Evolutionary conservation across 176 grass and related monocot species (phyloP).

Genomic region (Luzula sylvatica): DNA sequence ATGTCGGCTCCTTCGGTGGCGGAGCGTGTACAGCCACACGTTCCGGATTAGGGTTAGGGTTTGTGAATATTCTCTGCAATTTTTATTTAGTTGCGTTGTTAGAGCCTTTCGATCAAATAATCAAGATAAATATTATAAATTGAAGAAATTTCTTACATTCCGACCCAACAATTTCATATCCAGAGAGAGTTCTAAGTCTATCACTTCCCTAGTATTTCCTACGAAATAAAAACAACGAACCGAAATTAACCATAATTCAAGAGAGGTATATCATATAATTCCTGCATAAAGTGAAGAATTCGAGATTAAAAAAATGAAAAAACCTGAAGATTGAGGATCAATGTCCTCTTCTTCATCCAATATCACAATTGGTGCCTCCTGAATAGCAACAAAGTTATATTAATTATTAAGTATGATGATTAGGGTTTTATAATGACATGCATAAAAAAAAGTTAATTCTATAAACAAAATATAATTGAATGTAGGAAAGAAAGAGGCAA

Average conservation of each 20-base stretch:
- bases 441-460: too few species aligned
- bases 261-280: not conserved
- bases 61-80: constrained; percentile 2
- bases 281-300: constrained; percentile 8
- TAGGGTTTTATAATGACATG: too few species aligned
- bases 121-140: not conserved
- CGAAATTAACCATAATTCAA: not conserved
- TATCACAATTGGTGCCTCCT: constrained; percentile 36
- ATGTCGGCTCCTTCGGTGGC: constrained; percentile 33
- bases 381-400: not conserved
- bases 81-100: not conserved
- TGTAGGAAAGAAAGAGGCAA: not conserved
- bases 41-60: constrained; percentile 18
- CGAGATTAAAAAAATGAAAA: constrained; percentile 15
- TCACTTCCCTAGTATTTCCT: constrained; percentile 11
- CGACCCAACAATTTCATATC: not conserved
- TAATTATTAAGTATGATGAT: not conserved
- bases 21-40: constrained; percentile 21
- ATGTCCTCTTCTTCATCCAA: constrained; percentile 84
- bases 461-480: not conserved
- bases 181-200: constrained; percentile 20
- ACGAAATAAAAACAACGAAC: not conserved
- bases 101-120: not conserved
- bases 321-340: constrained; percentile 46
- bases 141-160: constrained; percentile 2